These are phyloP conservation scores for Thalassiosira gravida DNA, from an alignment of 352 stramenopile species.

Conservation along the genomic window DNA sequence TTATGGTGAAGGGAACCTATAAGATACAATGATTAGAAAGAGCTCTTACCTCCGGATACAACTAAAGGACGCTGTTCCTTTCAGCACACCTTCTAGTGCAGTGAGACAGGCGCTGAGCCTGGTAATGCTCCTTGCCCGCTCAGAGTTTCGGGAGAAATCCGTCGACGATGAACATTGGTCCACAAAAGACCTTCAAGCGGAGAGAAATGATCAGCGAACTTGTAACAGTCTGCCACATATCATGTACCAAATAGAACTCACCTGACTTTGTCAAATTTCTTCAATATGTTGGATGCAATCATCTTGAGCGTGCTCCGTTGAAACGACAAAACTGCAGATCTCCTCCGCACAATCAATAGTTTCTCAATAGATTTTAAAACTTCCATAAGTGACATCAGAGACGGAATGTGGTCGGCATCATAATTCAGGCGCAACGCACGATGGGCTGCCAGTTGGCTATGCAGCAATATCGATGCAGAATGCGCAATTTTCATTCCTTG, in stretches of 20 bases:
- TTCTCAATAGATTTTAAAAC: slow-evolving; percentile 92
- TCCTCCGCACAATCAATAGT: slow-evolving; percentile 84
- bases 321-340: slow-evolving; percentile 41
- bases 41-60: slow-evolving; percentile 58
- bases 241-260: slow-evolving; percentile 7
- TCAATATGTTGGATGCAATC: slow-evolving; percentile 63
- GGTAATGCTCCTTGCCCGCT: slow-evolving; percentile 37
- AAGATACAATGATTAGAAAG: not conserved
- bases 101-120: slow-evolving; percentile 58
- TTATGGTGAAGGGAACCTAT: slow-evolving; percentile 69
- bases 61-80: slow-evolving; percentile 63
- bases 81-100: slow-evolving; percentile 57
- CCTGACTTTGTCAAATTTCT: slow-evolving; percentile 53
- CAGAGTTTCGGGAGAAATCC: slow-evolving; percentile 23
- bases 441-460: slow-evolving; percentile 70
- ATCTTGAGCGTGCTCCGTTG: slow-evolving; percentile 58
- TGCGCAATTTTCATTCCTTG: slow-evolving; percentile 90
- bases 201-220: not conserved
- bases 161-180: slow-evolving; percentile 47
- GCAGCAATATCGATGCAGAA: slow-evolving; percentile 85
- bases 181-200: slow-evolving; percentile 39
- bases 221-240: not conserved
- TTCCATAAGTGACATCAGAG: slow-evolving; percentile 89
- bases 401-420: slow-evolving; percentile 87
- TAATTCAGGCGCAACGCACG: slow-evolving; percentile 89